Evolutionary conservation across 768 basidiomycete genomes (phyloP).

Genomic region (Tricholoma furcatifolium): DNA sequence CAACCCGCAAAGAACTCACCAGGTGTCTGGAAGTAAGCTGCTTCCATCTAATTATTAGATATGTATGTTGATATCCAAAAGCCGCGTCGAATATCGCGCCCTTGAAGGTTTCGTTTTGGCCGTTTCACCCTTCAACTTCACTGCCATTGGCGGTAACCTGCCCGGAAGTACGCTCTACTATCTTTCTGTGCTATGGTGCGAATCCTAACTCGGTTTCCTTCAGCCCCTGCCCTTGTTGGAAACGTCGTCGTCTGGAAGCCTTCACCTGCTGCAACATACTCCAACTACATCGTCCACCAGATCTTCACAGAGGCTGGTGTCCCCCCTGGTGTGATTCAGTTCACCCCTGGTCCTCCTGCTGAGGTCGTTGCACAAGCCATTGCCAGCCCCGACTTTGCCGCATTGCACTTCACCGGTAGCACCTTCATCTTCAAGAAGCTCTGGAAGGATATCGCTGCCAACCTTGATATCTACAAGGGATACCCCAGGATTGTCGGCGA

Average conservation of each 20-base stretch:
- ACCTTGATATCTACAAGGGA: slow-evolving; percentile 81
- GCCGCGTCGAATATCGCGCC: slow-evolving; percentile 93
- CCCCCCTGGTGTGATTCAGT: slow-evolving; percentile 94
- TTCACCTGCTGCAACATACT: slow-evolving; percentile 91
- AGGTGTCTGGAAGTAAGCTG: slow-evolving; percentile 95
- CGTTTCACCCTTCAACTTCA: slow-evolving; percentile 98
- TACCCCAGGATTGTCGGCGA: slow-evolving; percentile 98
- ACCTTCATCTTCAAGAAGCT: slow-evolving; percentile 92
- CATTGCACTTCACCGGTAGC: slow-evolving; percentile 95
- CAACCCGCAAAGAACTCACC: slow-evolving; percentile 86
- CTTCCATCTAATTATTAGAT: slow-evolving; percentile 1
- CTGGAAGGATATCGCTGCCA: slow-evolving; percentile 93
- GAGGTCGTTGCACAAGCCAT: slow-evolving; percentile 87
- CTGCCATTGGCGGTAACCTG: slow-evolving; percentile 97
- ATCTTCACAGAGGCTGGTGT: slow-evolving; percentile 93
- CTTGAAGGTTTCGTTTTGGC: slow-evolving; percentile 99
- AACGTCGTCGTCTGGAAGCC: slow-evolving; percentile 98
- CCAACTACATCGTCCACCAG: slow-evolving; percentile 90
- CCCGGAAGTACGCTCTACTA: slow-evolving; percentile 41
- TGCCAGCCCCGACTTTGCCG: slow-evolving; percentile 75
- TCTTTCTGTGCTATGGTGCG: neutral
- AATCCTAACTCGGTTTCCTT: slow-evolving; percentile 7
- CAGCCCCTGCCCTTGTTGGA: slow-evolving; percentile 89
- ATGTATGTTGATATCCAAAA: slow-evolving; percentile 25
- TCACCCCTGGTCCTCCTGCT: slow-evolving; percentile 86